A percentile compares a stretch with the other conserved stretches of the same genome.
phyloP scores from a whole-genome alignment of 257 asterid species.

The Solanum phureja region DNA sequence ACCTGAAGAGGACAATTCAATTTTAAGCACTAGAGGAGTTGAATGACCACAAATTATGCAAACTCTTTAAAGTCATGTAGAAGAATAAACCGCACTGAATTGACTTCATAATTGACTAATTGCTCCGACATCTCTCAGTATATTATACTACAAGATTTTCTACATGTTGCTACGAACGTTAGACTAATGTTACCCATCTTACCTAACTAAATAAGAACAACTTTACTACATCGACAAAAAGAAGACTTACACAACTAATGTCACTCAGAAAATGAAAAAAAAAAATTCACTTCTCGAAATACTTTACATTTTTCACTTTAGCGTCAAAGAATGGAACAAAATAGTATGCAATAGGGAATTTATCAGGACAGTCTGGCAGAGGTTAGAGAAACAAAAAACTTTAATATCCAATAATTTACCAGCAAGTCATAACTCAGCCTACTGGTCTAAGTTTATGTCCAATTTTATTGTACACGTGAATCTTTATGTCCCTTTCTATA shows the following conservation, averaged over 20 bases:
- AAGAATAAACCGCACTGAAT: not conserved
- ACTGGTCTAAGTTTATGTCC: not conserved
- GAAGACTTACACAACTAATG: not conserved
- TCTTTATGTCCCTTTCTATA: not conserved
- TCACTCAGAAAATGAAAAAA: not conserved
- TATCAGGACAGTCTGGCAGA: too few species aligned
- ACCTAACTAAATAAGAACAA: not conserved
- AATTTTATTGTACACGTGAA: not conserved
- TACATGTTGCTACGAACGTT: not conserved
- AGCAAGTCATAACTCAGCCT: not conserved
- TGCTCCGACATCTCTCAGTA: not conserved
- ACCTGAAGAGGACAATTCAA: not conserved
- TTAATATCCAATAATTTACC: not conserved
- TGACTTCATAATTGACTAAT: not conserved
- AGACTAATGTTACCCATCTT: not conserved
- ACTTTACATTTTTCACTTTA: not conserved
- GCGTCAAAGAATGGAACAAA: not conserved
- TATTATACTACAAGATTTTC: not conserved
- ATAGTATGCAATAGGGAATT: not conserved
- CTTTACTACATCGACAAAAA: not conserved
- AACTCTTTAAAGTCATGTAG: not conserved
- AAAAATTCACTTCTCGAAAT: not conserved
- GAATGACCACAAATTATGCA: not conserved
- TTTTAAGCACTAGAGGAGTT: not conserved
- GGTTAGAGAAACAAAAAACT: not conserved